Conservation (phyloP, 163 green algal genomes). For the Scenedesmus sp. region DNA sequence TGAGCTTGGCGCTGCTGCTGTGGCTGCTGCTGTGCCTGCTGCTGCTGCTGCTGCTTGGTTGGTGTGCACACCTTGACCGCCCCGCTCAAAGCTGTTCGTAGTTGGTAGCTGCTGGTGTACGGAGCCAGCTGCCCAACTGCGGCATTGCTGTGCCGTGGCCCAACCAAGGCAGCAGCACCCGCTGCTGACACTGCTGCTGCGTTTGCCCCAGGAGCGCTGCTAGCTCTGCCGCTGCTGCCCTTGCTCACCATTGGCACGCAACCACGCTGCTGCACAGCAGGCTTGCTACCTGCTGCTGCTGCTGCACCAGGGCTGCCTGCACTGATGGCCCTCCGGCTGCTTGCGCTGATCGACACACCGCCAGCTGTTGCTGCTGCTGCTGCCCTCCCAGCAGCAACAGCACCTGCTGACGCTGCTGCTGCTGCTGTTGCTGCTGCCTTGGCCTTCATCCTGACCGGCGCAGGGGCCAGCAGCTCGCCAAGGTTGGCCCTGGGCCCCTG, state of each 20-base stretch:
- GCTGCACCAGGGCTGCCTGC: neutral
- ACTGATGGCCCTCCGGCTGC: neutral
- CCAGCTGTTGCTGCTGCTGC: neutral
- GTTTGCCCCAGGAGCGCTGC: neutral
- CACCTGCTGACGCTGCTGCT: neutral
- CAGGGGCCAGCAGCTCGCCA: conserved; percentile 14
- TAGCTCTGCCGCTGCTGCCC: neutral
- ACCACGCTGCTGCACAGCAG: conserved; percentile 1
- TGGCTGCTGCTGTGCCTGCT: conserved; percentile 21
- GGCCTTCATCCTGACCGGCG: neutral
- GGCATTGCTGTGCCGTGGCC: neutral
- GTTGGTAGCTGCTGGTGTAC: neutral
- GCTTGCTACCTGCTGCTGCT: neutral
- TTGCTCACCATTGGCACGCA: neutral
- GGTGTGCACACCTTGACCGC: conserved; percentile 6
- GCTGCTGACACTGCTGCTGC: neutral
- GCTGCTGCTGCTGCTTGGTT: conserved; percentile 7
- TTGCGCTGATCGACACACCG: neutral
- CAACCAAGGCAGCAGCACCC: neutral
- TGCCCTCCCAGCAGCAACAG: neutral
- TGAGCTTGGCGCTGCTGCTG: conserved; percentile 10
- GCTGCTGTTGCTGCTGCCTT: conserved; percentile 7
- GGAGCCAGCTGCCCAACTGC: neutral
- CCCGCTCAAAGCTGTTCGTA: neutral
- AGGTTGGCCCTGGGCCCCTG: neutral